Evolutionary conservation across 2,329 filamentous ascomycete species (phyloP), one percentile per base, ranked within the genome.

Genomic region (Aspergillus sclerotialis): DNA sequence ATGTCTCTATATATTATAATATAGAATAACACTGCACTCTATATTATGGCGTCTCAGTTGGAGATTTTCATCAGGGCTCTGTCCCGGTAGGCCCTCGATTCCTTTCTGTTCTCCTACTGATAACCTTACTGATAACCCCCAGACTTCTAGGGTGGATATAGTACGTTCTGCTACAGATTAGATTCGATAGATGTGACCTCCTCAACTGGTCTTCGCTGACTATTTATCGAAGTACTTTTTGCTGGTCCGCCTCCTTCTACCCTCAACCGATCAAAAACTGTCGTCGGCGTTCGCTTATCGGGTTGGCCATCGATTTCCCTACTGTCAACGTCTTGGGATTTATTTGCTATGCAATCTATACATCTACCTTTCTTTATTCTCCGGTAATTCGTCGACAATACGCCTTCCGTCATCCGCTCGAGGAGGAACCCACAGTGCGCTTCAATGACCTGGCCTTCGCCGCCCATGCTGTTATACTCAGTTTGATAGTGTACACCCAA

Each of bases 391-490:
- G 84, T 34, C 60, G 67, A 23, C 85, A 96, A 58, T 98, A 98
- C 67, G 88, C 87, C 14, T 72, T 75, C 12, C 80, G 92, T 40
- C 78, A 96, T 60, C 77, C 76, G 3, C 61, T 74, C 29, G 78
- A 81, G 4, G 79, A 85, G 6, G 76, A 82, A 28, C 87, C 90
- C 3, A 92, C 89, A 1, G 89, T 94, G 18, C 78, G 83, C 36
- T 76, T 86, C 63, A 96, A 96, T 64, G 92, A 98, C 64, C 73
- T 96, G 39, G 76, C 80, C 10, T 96, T 96, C 58, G 88, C 89
- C 11, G 68, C 78, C 3, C 89, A 96, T 64, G 90, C 84, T 21
- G 69, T 87, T 11, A 43, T 88, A 7, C 65, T 94, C 43, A 86
- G 80, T 48, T 49, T 76, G 28, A 57, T 95, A 36, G 77, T 79